Evolutionary conservation across 371 early-diverging fungal genomes (phyloP), one percentile per base, ranked within the genome.

Genomic region (Haplosporangium sp.): DNA sequence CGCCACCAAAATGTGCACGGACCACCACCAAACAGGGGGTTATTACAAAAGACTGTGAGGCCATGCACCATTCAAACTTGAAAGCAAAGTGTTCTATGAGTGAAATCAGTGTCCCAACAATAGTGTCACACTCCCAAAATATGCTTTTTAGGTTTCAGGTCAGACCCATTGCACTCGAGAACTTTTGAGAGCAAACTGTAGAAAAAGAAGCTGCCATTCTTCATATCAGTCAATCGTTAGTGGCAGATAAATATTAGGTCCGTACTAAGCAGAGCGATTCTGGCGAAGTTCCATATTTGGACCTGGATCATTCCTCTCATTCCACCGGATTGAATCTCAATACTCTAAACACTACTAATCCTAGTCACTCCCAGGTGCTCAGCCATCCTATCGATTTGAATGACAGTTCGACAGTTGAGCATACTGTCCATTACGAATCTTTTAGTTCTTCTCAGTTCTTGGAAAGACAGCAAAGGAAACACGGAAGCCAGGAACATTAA

Each of bases 111-210:
- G 10, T 1, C n/a, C 4, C 34, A 4, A 40, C 40, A 6, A 19
- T 13, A n/a, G 42, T 34, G 47, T 40, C 50, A 1, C 20, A 44
- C 35, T 53, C 72, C 17, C 61, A 65, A 40, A 38, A 65, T 13
- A 5, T 47, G 5, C 19, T 63, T 19, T 19, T 67, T 19, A 57
- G 38, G 34, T 48, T 71, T 38, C 68, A 52, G 37, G 68, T 76
- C 34, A 72, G 77, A 3, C 77, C 77, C 4, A 76, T 76, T 19
- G 77, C 77, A 20, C 71, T 72, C 47, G 72, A 44, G 61, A 71
- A 71, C 57, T 76, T 67, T 50, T 65, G 77, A n/a, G 71, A 71
- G 19, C 69, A 69, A 50, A 52, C 37, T 4, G 9, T 13, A 1
- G 61, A 3, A n/a, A 53, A 55, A 4, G 61, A 61, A 34, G 61